Evolutionary conservation across 2,329 filamentous ascomycete species (phyloP), one percentile per base, ranked within the genome.

Genomic region (Orbilia oligospora): DNA sequence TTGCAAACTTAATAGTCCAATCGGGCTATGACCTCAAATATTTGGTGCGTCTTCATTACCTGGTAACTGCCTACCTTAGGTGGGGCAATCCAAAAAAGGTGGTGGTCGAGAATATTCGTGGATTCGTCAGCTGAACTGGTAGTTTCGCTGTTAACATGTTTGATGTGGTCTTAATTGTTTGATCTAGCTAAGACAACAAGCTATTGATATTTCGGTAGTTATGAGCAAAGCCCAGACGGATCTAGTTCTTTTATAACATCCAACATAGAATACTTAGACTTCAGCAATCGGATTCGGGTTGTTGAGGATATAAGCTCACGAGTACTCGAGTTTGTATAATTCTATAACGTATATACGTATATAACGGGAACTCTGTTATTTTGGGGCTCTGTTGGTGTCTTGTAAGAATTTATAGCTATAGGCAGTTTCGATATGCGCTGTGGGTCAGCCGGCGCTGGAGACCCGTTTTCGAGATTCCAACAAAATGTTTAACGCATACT

Each of bases 251-350:
- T 33, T 1, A 27, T 41, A 61, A 61, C 56, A 58, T 70, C 65
- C 72, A 76, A 76, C 65, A 56, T 66, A 41, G 24, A 51, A 67
- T 66, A 58, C 48, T 24, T 51, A 24, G 16, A 61, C 58, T 30
- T 53, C 24, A 53, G 49, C 72, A 61, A 71, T 71, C 51, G 36
- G 72, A 77, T 61, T 30, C 72, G 72, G 67, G 49, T 51, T 67
- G 72, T 44, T 33, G 51, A 38, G 6, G 30, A 16, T n/a, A 38
- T 30, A 36, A 18, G 16, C 27, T 61, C 44, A 30, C 64, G 53
- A 61, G 64, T 68, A 12, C 33, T 63, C 51, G 18, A 27, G 64
- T 69, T 75, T 63, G 55, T 22, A 48, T 46, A 18, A 46, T 46
- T 3, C n/a, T n/a, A n/a, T n/a, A 30, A 30, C n/a, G 16, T 46